Base-by-base conservation (phyloP, 345 rosid species). In the Firmiana major region DNA sequence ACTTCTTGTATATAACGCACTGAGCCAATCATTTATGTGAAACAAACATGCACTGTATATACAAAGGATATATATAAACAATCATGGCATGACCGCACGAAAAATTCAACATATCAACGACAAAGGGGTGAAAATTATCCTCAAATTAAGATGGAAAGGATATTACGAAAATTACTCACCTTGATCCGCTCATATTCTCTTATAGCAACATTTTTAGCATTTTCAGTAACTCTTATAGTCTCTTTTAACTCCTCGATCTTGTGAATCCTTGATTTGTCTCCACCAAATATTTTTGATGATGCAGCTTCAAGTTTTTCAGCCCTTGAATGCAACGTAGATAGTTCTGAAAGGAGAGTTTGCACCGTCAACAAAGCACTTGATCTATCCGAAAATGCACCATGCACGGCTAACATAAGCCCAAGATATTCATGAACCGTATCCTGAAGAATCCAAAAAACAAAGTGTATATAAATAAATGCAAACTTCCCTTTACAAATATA, bases 231-330 rank as follows among this genome's bases (percentile, higher is more conserved):
- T 72, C 88, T 88, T 81, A 91, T 91, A 51, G 89, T 89, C 83
- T 91, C 98, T 83, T 90, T 92, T 67, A 97, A 77, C 86, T 94
- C 99, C 83, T 97, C 97, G 53, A 90, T 84, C 78, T 91, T 94
- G 71, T 87, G 91, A 79, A 94, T 87, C 88, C 98, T 88, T 62
- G 97, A 91, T 88, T 86, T 97, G 87, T 97, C 99, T 34, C 98
- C 98, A 28, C 99, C 99, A 91, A 90, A 97, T 79, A 94, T 87
- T 82, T 97, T 97, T 49, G 97, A 90, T 51, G 98, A 91, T 69
- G 95, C 97, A 76, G 90, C 97, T 86, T 97, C 96, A 79, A 94
- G 95, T 81, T 94, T 93, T 76, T 97, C 97, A 53, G 90, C 88
- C 84, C 91, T 94, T 9, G 73, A 81, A 28, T 92, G 87, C 86